Conservation (phyloP, 768 basidiomycete genomes). For the Macrocybe gigantea region DNA sequence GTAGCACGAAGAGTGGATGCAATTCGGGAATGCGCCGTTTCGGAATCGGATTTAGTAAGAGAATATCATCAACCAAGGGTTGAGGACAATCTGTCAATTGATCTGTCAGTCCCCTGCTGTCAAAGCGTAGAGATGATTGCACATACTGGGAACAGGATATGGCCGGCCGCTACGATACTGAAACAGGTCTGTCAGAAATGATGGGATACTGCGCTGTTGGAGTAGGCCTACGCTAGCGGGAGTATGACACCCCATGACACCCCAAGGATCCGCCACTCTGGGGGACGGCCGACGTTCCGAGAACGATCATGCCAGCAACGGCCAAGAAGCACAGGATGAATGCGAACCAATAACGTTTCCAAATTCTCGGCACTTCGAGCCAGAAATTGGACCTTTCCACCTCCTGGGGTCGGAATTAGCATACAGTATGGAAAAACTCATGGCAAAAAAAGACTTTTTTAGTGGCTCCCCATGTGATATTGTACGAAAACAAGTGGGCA, state of each 20-base stretch:
- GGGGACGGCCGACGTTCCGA: conserved; percentile 51
- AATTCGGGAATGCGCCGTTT: not conserved
- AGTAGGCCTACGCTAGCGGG: conserved; percentile 55
- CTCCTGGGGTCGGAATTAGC: conserved; percentile 43
- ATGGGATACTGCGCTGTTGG: conserved; percentile 1
- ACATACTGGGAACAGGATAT: conserved; percentile 72
- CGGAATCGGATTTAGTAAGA: conserved; percentile 33
- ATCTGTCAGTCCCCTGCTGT: not conserved
- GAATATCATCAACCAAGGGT: conserved; percentile 88
- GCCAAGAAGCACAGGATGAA: conserved; percentile 47
- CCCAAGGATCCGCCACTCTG: conserved; percentile 58
- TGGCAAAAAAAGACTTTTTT: conserved; percentile 39
- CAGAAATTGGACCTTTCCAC: conserved; percentile 88
- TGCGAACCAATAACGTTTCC: conserved; percentile 70
- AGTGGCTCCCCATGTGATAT: conserved; percentile 75
- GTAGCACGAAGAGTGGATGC: conserved; percentile 2
- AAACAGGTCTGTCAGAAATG: conserved; percentile 5
- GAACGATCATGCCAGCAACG: conserved; percentile 50
- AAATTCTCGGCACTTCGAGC: conserved; percentile 81
- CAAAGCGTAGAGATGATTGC: not conserved
- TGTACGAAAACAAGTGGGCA: conserved; percentile 70
- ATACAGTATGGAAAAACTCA: not conserved
- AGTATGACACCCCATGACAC: conserved; percentile 70
- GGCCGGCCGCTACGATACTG: conserved; percentile 58
- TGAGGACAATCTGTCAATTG: conserved; percentile 60